Conservation (phyloP, 1,139 yeast genomes). For the Kodamaea arcana region DNA sequence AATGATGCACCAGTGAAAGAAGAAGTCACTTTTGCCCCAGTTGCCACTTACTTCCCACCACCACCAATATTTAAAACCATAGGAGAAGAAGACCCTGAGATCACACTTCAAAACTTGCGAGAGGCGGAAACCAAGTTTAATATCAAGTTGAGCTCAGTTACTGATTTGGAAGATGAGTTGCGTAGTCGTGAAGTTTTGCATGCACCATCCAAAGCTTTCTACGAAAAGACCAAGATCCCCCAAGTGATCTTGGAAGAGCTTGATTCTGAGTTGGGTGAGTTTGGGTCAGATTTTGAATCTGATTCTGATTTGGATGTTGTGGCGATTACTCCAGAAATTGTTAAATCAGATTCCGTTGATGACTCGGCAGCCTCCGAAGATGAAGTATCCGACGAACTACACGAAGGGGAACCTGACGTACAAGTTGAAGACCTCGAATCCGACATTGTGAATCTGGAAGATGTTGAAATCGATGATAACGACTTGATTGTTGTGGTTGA, state of each 20-base stretch:
- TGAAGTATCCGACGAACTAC: neutral
- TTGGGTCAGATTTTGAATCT: neutral
- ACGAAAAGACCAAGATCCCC: too few relatives aligned
- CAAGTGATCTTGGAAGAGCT: neutral
- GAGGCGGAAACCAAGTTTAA: conserved; percentile 32
- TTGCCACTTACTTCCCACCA: conserved; percentile 2
- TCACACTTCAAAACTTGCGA: conserved; percentile 23
- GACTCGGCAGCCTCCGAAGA: neutral
- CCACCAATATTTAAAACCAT: conserved; percentile 31
- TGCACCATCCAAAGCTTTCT: neutral
- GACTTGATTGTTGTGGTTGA: neutral
- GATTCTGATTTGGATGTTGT: too few relatives aligned
- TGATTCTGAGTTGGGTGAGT: neutral
- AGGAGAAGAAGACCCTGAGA: conserved; percentile 29
- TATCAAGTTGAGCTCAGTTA: conserved; percentile 29
- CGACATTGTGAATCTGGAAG: neutral
- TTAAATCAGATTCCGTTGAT: neutral
- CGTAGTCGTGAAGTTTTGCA: neutral
- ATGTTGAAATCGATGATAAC: conserved; percentile 1
- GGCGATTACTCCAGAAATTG: neutral
- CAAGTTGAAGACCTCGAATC: neutral
- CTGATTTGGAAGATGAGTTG: conserved; percentile 23
- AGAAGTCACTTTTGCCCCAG: neutral
- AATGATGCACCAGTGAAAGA: conserved; percentile 1
- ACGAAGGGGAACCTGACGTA: neutral